Percentiles rank a stretch among this genome's conserved stretches.
Conservation (phyloP, 495 filamentous ascomycete species). For the Hypoxylon lienhwacheense region DNA sequence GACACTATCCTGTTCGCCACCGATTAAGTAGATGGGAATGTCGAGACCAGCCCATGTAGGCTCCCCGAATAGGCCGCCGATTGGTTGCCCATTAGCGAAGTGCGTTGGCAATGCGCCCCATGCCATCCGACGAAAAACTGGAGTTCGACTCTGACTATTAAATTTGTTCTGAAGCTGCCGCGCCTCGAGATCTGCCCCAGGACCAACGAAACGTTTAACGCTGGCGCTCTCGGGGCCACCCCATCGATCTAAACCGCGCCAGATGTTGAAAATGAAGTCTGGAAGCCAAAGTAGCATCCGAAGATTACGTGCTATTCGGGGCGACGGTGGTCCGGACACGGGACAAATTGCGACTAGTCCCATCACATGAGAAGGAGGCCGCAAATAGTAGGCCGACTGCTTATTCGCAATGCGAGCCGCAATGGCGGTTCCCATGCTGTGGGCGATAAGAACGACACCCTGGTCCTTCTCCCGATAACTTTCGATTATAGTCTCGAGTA, state of each 20-base stretch:
- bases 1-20: constrained; percentile 74
- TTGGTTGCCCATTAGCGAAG: constrained; percentile 51
- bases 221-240: constrained; percentile 78
- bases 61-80: constrained; percentile 68
- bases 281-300: constrained; percentile 67
- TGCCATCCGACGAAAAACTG: constrained; percentile 83
- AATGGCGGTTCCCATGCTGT: constrained; percentile 85
- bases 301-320: constrained; percentile 54
- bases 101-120: constrained; percentile 63
- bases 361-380: constrained; percentile 63
- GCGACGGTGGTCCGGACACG: constrained; percentile 59
- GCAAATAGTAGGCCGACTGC: constrained; percentile 46
- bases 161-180: constrained; percentile 78
- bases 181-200: constrained; percentile 69
- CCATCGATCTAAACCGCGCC: constrained; percentile 76
- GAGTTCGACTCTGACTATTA: constrained; percentile 78
- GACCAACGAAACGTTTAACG: constrained; percentile 77
- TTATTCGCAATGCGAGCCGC: constrained; percentile 72
- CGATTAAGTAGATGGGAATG: constrained; percentile 75
- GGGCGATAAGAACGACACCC: constrained; percentile 77
- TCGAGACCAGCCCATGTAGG: constrained; percentile 73
- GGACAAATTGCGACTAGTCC: constrained; percentile 84
- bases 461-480: constrained; percentile 69
- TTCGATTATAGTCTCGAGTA: constrained; percentile 73
- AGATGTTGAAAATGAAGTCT: constrained; percentile 70